A percentile compares a stretch with the other conserved stretches of the same genome.
Evolutionary conservation across 2,329 filamentous ascomycete species (phyloP).

Genomic region (Apiospora marii): DNA sequence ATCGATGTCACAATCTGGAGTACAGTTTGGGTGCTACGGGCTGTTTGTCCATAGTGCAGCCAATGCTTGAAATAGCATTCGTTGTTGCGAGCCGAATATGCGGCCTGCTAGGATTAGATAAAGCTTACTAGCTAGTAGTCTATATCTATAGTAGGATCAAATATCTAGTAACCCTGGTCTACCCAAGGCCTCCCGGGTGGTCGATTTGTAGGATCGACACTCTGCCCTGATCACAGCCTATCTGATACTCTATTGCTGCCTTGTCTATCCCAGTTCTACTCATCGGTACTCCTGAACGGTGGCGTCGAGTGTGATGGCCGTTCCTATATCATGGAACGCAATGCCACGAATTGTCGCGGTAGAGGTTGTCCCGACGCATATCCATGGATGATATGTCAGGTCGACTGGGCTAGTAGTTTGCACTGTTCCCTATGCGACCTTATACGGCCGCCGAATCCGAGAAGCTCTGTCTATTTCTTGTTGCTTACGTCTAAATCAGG

Average conservation of each 20-base stretch:
- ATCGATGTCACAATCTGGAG: no score
- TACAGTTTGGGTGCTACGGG: no score
- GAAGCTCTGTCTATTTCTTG: slow-evolving; percentile 21
- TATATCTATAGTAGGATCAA: no score
- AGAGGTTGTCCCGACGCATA: neutral
- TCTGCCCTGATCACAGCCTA: neutral
- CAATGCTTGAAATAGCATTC: no score
- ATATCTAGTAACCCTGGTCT: slow-evolving; percentile 1
- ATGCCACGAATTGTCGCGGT: neutral
- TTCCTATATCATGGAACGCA: neutral
- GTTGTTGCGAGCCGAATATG: no score
- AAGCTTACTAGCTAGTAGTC: no score
- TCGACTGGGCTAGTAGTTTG: neutral
- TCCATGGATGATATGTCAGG: neutral
- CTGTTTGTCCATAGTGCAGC: no score
- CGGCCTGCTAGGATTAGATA: no score
- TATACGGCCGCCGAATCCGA: neutral
- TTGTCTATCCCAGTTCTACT: neutral
- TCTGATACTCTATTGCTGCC: neutral
- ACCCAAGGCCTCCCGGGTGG: neutral
- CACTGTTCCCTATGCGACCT: neutral
- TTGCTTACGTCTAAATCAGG: slow-evolving; percentile 12
- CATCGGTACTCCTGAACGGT: neutral
- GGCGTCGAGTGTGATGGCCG: neutral
- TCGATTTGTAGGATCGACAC: neutral